phyloP scores from a whole-genome alignment of 176 grass and related monocot species.

The Chrysopogon serrulatus region DNA sequence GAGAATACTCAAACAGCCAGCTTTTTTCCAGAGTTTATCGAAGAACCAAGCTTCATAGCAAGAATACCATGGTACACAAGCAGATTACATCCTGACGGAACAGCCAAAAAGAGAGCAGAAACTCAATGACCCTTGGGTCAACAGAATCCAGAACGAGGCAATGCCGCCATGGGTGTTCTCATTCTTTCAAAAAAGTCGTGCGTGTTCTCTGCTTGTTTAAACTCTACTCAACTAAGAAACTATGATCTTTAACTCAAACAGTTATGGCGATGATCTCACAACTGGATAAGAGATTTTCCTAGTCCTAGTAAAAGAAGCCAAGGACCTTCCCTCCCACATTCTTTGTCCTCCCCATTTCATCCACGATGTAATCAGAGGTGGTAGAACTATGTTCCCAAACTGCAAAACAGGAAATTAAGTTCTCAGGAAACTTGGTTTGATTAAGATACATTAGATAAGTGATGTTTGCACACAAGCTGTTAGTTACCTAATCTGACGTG shows the following conservation, averaged over 20 bases:
- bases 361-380: conserved; percentile 8
- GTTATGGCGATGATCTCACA: neutral
- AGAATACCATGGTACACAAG: neutral
- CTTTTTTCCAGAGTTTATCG: neutral
- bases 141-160: neutral
- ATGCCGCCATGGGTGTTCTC: neutral
- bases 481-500: conserved; percentile 2
- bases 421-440: neutral
- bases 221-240: neutral
- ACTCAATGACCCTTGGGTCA: neutral
- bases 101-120: neutral
- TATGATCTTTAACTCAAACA: neutral
- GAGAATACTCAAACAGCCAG: neutral
- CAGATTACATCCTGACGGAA: neutral
- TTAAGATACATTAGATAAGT: neutral
- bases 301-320: conserved; percentile 4
- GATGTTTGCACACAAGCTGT: neutral
- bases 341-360: conserved; percentile 1
- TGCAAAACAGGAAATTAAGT: neutral
- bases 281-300: neutral
- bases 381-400: neutral
- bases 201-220: neutral
- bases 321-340: conserved; percentile 15
- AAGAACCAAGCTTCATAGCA: neutral
- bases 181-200: too few relatives aligned